Percentiles rank a stretch among this genome's conserved stretches.
Conservation (phyloP, 305 asterid species). For the Coffea humblotiana region DNA sequence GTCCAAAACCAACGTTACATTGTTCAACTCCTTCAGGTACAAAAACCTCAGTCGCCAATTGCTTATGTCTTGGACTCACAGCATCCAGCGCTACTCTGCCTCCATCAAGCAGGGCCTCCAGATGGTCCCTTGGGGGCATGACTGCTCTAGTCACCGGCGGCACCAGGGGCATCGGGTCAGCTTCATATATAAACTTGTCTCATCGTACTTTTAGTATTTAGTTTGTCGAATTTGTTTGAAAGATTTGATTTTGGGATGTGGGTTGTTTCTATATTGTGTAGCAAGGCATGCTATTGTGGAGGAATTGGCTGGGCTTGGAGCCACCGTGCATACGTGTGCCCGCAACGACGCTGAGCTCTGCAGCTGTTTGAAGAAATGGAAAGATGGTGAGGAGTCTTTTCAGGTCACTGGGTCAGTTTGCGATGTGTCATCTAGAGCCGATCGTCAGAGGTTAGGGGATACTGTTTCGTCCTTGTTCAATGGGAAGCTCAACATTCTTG, state of each 20-base stretch:
- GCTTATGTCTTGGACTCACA: constrained; percentile 3
- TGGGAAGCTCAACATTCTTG: constrained; percentile 67
- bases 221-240: background rate
- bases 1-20: background rate
- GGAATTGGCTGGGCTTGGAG: constrained; percentile 65
- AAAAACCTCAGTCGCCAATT: background rate
- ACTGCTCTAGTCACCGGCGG: constrained; percentile 68
- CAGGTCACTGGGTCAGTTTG: constrained; percentile 58
- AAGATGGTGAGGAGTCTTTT: constrained; percentile 38
- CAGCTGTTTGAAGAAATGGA: constrained; percentile 50
- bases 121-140: constrained; percentile 62
- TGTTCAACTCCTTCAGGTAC: background rate
- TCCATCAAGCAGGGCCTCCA: constrained; percentile 10
- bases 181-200: background rate
- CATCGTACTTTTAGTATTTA: background rate
- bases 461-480: constrained; percentile 38
- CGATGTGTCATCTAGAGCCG: constrained; percentile 49
- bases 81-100: constrained; percentile 8
- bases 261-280: constrained; percentile 11
- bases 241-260: constrained; percentile 14
- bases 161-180: constrained; percentile 62
- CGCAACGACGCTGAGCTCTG: constrained; percentile 45
- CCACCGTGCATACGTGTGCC: constrained; percentile 57
- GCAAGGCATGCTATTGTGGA: constrained; percentile 61
- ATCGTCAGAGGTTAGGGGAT: constrained; percentile 46